Evolutionary conservation across 306 rosid genomes (phyloP), one percentile per base, ranked within the genome.

Genomic region (Hylodesmum podocarpum): DNA sequence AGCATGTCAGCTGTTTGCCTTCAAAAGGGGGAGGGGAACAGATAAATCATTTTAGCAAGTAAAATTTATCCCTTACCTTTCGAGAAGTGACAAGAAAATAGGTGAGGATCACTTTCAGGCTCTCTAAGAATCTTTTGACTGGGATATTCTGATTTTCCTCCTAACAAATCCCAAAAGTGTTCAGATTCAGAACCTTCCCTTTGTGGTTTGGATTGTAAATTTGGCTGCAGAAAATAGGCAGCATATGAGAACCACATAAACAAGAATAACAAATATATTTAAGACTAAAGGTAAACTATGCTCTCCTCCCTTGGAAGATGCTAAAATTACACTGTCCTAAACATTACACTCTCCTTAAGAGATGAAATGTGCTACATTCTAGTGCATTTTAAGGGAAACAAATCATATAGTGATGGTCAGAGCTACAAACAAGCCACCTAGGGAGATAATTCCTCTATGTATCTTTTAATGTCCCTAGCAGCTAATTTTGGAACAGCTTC

Each of bases 121-220:
- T 80, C 87, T 77, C 87, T 86, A 72, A 19, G 84, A 73, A 90
- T 82, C 86, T 93, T 93, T 78, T 90, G 98, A 88, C 91, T 90
- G 37, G 88, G 66, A 78, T 87, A 86, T 69, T 90, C 98, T 0
- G 87, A 82, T 79, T 93, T 93, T 24, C 90, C 96, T 66, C 94
- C 93, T 66, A 93, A 83, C 67, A 93, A 77, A 7, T 82, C 92
- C 98, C 98, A 90, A 83, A 90, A 93, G 84, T 89, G 96, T 81
- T 93, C 96, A 75, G 93, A 82, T 83, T 93, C 98, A 0, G 93
- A 29, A 73, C 96, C 96, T 85, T 93, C 98, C 82, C 88, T 93
- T 66, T 89, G 98, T 54, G 93, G 81, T 84, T 88, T 93, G 50
- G 94, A 78, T 73, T 93, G 98, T 70, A 90, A 73, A 79, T 93